Percentiles rank a stretch among this genome's conserved stretches.
Conservation (phyloP, 495 filamentous ascomycete genomes). For the Oleoguttula mirabilis region DNA sequence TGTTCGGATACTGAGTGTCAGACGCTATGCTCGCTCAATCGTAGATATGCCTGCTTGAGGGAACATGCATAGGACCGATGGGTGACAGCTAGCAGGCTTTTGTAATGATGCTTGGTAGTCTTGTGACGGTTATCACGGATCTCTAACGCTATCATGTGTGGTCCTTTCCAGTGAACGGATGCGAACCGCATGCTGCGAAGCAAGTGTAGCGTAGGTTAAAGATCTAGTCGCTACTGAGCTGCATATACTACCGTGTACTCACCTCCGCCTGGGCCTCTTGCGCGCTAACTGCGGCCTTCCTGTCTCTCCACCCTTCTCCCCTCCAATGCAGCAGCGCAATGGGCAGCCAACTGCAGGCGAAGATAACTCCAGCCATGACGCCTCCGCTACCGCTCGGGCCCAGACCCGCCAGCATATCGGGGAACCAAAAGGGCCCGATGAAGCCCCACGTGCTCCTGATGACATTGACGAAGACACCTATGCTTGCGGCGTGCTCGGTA, state of each 20-base stretch:
- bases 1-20: no score
- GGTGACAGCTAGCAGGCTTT: no score
- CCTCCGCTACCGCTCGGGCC: background rate
- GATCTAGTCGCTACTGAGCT: no score
- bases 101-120: no score
- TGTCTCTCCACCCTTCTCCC: background rate
- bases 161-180: no score
- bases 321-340: background rate
- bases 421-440: constrained; percentile 29
- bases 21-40: no score
- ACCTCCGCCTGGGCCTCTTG: background rate
- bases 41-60: no score
- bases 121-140: no score
- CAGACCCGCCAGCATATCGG: background rate
- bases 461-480: constrained; percentile 47
- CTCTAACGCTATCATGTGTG: no score
- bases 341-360: background rate
- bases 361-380: constrained; percentile 1
- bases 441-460: constrained; percentile 45
- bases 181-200: no score
- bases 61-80: no score
- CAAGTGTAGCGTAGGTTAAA: no score
- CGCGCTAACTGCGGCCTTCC: background rate
- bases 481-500: constrained; percentile 36
- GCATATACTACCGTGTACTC: background rate